Percentiles rank a stretch among this genome's conserved stretches.
These are phyloP conservation scores for Iris pallida DNA, from an alignment of 116 monocot species.

Conservation along the genomic window DNA sequence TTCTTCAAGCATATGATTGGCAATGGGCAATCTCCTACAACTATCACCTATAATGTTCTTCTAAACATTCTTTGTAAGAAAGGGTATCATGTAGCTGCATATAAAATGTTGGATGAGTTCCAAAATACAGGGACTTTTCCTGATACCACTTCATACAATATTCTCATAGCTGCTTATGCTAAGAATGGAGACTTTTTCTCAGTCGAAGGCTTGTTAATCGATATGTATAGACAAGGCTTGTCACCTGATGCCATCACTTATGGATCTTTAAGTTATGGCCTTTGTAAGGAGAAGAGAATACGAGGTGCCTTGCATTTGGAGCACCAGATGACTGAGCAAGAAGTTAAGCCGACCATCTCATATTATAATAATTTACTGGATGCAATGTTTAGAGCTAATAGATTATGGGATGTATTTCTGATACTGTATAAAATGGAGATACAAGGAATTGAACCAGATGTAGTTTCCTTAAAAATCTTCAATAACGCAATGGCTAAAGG, in stretches of 20 bases:
- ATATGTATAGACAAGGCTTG: constrained; percentile 30
- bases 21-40: constrained; percentile 21
- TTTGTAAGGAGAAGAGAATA: constrained; percentile 28
- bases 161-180: constrained; percentile 37
- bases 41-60: constrained; percentile 39
- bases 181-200: constrained; percentile 9
- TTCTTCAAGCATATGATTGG: constrained; percentile 36
- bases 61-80: constrained; percentile 41
- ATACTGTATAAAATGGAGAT: constrained; percentile 40
- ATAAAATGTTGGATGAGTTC: constrained; percentile 26
- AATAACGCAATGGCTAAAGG: constrained; percentile 22
- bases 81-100: constrained; percentile 17
- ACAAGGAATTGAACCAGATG: constrained; percentile 35
- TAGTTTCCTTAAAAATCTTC: constrained; percentile 28
- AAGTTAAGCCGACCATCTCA: constrained; percentile 25
- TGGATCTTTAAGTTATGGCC: constrained; percentile 23
- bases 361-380: constrained; percentile 36
- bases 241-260: constrained; percentile 39
- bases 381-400: constrained; percentile 31
- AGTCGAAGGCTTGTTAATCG: constrained; percentile 17
- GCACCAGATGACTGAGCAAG: constrained; percentile 25
- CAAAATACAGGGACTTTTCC: constrained; percentile 21
- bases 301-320: constrained; percentile 23
- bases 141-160: constrained; percentile 55
- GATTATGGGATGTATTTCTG: constrained; percentile 27